Percentiles rank a stretch among this genome's conserved stretches.
Conservation (phyloP, 345 rosid species). For the Barbarea vulgaris region DNA sequence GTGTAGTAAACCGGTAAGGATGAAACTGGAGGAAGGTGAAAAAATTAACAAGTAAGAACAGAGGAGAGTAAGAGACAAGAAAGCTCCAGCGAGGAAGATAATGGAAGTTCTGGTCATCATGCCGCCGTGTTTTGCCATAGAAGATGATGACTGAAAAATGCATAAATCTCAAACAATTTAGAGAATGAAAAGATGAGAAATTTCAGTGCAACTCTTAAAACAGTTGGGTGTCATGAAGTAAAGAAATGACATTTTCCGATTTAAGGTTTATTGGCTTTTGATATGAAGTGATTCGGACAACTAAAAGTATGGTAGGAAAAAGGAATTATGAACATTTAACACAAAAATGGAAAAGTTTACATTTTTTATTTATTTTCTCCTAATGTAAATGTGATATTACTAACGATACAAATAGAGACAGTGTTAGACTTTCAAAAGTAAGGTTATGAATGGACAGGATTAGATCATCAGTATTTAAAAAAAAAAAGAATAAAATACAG, state of each 20-base stretch:
- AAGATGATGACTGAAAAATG: conserved; percentile 14
- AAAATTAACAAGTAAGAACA: conserved; percentile 60
- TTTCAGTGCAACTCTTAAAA: neutral
- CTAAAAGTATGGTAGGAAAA: neutral
- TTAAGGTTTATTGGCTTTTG: conserved; percentile 2
- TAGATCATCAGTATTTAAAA: neutral
- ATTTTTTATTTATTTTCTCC: neutral
- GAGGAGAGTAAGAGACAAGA: conserved; percentile 56
- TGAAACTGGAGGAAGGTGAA: conserved; percentile 34
- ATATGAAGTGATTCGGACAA: conserved; percentile 13
- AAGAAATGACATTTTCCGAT: neutral
- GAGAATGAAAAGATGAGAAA: neutral
- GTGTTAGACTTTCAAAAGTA: neutral
- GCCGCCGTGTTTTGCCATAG: conserved; percentile 47
- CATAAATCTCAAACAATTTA: neutral
- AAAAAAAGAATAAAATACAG: neutral
- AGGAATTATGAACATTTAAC: neutral
- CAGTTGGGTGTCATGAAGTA: neutral
- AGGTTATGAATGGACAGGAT: neutral
- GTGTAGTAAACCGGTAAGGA: conserved; percentile 7
- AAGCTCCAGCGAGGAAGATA: conserved; percentile 58
- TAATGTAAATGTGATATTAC: neutral
- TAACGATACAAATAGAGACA: neutral
- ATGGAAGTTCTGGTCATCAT: conserved; percentile 44
- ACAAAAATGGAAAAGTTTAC: neutral